phyloP scores from a whole-genome alignment of 2,329 filamentous ascomycete genomes.

The Fusarium virguliforme region DNA sequence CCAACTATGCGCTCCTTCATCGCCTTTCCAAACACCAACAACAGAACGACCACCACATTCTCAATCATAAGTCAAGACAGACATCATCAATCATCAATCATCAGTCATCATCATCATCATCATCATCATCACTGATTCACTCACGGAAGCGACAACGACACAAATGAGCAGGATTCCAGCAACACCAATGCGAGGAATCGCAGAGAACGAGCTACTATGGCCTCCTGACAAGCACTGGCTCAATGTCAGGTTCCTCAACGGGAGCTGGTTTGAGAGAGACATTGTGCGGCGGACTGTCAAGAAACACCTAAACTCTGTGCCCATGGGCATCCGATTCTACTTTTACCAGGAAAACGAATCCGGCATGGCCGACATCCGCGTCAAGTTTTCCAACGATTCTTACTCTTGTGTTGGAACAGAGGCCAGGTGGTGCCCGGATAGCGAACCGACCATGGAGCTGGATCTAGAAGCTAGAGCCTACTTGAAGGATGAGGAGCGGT shows the following conservation, averaged over 20 bases:
- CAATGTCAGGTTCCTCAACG: not conserved
- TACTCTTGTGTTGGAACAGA: not conserved
- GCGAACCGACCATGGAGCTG: not conserved
- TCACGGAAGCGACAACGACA: not conserved
- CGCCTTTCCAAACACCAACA: no score
- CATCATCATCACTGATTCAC: not conserved
- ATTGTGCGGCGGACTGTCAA: not conserved
- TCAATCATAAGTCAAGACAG: no score
- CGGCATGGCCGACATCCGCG: not conserved
- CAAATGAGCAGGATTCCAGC: not conserved
- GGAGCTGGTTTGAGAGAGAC: not conserved
- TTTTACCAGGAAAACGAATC: not conserved
- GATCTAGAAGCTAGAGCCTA: no score
- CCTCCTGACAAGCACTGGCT: not conserved
- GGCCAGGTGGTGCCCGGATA: not conserved
- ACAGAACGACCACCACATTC: no score
- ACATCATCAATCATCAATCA: no score
- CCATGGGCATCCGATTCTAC: not conserved
- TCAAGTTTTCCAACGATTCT: not conserved
- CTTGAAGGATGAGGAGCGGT: not conserved
- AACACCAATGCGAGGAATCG: not conserved
- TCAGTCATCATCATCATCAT: not conserved
- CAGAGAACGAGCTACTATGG: not conserved
- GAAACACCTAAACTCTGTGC: not conserved
- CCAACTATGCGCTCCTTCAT: no score